Base-by-base conservation (phyloP, 2,329 filamentous ascomycete species). In the Paramyrothecium sp. region DNA sequence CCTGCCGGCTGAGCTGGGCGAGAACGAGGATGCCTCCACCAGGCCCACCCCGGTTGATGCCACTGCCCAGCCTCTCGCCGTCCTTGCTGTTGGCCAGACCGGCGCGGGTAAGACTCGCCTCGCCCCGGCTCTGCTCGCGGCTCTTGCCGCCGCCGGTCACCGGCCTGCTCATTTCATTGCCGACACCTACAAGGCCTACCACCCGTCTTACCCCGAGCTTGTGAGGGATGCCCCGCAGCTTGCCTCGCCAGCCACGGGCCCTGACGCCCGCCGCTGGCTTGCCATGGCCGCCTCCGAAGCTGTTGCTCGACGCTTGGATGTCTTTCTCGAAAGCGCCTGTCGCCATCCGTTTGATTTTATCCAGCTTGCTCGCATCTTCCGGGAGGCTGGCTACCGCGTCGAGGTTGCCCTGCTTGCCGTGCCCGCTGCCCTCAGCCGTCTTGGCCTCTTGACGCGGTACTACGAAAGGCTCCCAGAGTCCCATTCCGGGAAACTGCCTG, bases 111-210 rank as follows among this genome's bases (percentile, higher is more conserved):
- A 81, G 58, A 80, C 78, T 17, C 72, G 73, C 55, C 70, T 76
- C 2, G 74, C 77, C 12, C 77, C 76, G 2, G 62, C 66, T 34
- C 65, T 81, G 53, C 66, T 71, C 19, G 51, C 59, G 3, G 72
- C 74, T 50, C 63, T 80, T 30, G 54, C 16, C 52, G 59, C 51
- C 47, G 57, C 54, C 46, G 54, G 20, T 17, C 54, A 26, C 13
- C 22, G 12, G 19, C 58, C 67, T 17, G 72, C 70, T 19, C 78
- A 81, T 67, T 72, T 81, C 60, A 75, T 81, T 56, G 77, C 78
- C 55, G 78, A 81, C 71, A 76, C 75, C 21, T 80, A 78, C 73
- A 81, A 81, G 63, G 72, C 73, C 3, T 75, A 79, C 67, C 78
- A 81, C 65, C 78, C 78, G 0, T 58, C 68, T 19, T 79, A 78